Conservation (phyloP, 371 early-diverging fungal species). For the Mortierella sp. region DNA sequence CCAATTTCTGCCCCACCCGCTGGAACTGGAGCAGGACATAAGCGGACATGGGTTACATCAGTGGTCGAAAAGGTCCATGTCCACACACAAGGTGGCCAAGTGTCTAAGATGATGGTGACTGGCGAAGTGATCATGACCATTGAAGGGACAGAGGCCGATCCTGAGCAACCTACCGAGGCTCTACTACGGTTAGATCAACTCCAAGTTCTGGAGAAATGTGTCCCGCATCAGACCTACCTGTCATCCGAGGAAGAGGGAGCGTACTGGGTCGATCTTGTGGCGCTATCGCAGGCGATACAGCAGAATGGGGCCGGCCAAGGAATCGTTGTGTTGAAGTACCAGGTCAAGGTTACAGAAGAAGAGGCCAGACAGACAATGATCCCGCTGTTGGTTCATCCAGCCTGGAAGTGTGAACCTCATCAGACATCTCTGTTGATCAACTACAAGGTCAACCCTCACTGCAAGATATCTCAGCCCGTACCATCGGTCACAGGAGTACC, state of each 20-base stretch:
- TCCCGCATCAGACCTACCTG: conserved; percentile 56
- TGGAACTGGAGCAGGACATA: conserved; percentile 5
- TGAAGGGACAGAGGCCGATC: conserved; percentile 42
- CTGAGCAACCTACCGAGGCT: conserved; percentile 38
- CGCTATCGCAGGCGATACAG: conserved; percentile 46
- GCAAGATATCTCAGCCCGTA: conserved; percentile 15
- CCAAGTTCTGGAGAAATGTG: conserved; percentile 48
- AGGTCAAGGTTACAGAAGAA: conserved; percentile 43
- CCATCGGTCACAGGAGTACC: not conserved
- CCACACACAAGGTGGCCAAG: conserved; percentile 55
- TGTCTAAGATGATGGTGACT: conserved; percentile 55
- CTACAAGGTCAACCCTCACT: conserved; percentile 55
- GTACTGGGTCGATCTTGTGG: conserved; percentile 56
- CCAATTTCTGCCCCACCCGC: conserved; percentile 14
- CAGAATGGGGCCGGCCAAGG: conserved; percentile 17
- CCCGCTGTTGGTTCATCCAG: conserved; percentile 60
- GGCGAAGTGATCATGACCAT: conserved; percentile 61
- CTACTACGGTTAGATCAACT: conserved; percentile 54
- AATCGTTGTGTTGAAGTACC: conserved; percentile 59
- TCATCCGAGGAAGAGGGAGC: conserved; percentile 34
- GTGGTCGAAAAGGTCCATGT: conserved; percentile 61
- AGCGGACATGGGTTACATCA: conserved; percentile 35
- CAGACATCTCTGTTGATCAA: conserved; percentile 65
- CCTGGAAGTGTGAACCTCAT: conserved; percentile 68
- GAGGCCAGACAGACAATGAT: conserved; percentile 33